A percentile compares a stretch with the other conserved stretches of the same genome.
Conservation (phyloP, 2,329 filamentous ascomycete species). For the Sclerotinia spermophila region DNA sequence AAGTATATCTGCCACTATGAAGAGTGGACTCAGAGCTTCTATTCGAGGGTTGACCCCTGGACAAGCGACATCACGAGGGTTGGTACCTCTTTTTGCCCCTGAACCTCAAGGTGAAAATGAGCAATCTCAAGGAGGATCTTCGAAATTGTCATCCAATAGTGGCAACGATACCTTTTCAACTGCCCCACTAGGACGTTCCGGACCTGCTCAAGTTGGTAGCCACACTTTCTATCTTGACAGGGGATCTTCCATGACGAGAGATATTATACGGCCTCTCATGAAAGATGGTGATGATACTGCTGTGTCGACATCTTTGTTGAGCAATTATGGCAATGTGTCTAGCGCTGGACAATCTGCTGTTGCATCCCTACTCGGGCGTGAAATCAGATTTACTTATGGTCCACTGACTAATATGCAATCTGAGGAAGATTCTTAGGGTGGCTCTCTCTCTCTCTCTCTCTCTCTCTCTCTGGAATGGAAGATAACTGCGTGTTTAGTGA, state of each 20-base stretch:
- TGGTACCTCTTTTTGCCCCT: not conserved
- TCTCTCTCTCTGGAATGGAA: not conserved
- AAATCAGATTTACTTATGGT: not conserved
- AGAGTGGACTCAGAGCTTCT: not conserved
- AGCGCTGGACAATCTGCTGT: not conserved
- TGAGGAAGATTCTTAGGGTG: not conserved
- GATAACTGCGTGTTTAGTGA: not conserved
- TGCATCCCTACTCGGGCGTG: not conserved
- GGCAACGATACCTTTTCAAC: not conserved
- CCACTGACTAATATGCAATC: not conserved
- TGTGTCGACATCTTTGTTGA: not conserved
- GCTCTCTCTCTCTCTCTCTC: not conserved
- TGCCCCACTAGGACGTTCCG: not conserved
- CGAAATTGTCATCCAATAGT: not conserved
- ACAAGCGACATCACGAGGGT: not conserved
- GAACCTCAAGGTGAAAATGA: not conserved
- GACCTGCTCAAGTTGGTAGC: constrained; percentile 10
- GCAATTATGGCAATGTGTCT: not conserved
- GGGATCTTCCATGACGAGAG: not conserved
- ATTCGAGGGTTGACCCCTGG: not conserved
- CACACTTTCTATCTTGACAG: constrained; percentile 8
- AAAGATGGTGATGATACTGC: not conserved
- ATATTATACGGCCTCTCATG: constrained; percentile 7
- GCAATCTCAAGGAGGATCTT: not conserved
- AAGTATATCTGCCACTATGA: not conserved